Evolutionary conservation across 805 yeast genomes (phyloP), one percentile per base, ranked within the genome.

Genomic region (Candida michaelii): DNA sequence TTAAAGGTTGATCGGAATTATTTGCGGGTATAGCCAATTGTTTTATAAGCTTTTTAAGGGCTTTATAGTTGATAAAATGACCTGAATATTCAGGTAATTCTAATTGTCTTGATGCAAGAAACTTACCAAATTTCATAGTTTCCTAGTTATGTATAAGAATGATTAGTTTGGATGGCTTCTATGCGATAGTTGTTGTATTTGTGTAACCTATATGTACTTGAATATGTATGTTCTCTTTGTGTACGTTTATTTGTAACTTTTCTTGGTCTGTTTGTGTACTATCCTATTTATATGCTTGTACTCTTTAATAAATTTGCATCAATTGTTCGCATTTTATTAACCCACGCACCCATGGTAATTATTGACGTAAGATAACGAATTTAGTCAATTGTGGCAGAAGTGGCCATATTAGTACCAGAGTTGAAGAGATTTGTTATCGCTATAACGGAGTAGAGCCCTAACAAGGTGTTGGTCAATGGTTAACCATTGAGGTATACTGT

Each of bases 51-150:
- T 91, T 93, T 63, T 91, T 91, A 45, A 91, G 70, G 3, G 91
- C 93, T 69, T 93, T 93, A 66, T 93, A 93, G 68, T 93, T 89
- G 59, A 93, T 91, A 69, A 91, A 93, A 60, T 88, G 85, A 29
- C 91, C 89, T 38, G 95, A 82, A 62, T 93, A 93, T 63, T 93
- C 99, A 9, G 98, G 98, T 45, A 91, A 72, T 63, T 91, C 97
- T 52, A 93, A 73, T 66, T 89, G 97, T 60, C 97, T 80, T 32
- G 95, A 85, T 50, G 96, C 98, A 60, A 93, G 73, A 59, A 89
- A 87, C 65, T 93, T 93, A 39, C 99, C 99, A 64, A 89, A 93
- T 73, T 93, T 93, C 99, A 71, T 69, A 29, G 9, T 25, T 21
- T n/a, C n/a, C n/a, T 8, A 21, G 8, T 21, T 21, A 21, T 21